Evolutionary conservation across 306 rosid genomes (phyloP).

Genomic region (Morella rubra): DNA sequence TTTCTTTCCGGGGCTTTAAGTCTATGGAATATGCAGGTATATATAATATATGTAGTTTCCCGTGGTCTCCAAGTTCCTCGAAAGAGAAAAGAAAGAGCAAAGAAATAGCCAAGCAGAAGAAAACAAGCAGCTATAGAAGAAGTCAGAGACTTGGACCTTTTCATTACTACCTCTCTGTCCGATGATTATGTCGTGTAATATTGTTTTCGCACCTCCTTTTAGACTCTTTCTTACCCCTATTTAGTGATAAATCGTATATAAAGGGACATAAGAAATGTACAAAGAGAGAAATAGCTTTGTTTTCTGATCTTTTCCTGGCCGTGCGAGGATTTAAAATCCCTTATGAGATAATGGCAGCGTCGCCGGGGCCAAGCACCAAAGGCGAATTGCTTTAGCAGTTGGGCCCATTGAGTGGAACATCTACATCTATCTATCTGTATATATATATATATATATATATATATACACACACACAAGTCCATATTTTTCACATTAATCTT

Average conservation of each 20-base stretch:
- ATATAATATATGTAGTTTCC: not conserved
- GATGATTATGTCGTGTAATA: not conserved
- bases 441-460: no score
- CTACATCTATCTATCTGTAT: no score
- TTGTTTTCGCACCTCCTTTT: not conserved
- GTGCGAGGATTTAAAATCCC: no score
- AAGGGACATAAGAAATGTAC: no score
- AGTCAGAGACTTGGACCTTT: constrained; percentile 4
- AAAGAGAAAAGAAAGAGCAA: constrained; percentile 16
- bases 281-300: no score
- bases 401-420: not conserved
- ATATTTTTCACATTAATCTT: no score
- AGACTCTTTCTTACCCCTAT: no score
- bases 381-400: not conserved
- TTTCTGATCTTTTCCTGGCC: no score
- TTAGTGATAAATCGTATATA: no score
- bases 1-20: not conserved
- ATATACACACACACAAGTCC: no score
- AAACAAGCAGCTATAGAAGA: not conserved
- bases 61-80: constrained; percentile 16
- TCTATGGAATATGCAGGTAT: not conserved
- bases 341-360: no score
- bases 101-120: constrained; percentile 17
- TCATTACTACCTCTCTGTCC: not conserved
- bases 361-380: not conserved